Conservation (phyloP, 345 rosid genomes). For the Eucalyptus coolabah region DNA sequence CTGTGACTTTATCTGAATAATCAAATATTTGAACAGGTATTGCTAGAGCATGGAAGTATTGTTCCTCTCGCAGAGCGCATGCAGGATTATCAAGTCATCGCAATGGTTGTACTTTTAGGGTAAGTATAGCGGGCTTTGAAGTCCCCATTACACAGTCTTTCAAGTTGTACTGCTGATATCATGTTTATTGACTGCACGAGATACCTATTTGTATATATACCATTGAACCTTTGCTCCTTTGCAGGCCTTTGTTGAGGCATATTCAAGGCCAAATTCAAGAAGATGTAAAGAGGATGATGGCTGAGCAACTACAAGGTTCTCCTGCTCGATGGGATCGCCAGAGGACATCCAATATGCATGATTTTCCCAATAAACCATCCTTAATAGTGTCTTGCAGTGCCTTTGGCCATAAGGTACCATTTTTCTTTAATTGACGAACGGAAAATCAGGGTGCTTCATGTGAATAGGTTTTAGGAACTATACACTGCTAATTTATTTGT, state of each 20-base stretch:
- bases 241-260: constrained; percentile 57
- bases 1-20: neutral
- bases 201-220: neutral
- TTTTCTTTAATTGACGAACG: neutral
- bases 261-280: constrained; percentile 64
- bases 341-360: constrained; percentile 1
- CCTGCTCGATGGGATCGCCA: constrained; percentile 10
- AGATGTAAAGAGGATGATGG: constrained; percentile 70
- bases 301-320: constrained; percentile 46
- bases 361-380: constrained; percentile 26
- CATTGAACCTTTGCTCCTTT: neutral
- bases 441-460: neutral
- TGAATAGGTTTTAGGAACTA: neutral
- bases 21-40: constrained; percentile 24
- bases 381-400: constrained; percentile 74
- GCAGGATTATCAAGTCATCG: constrained; percentile 70
- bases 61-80: constrained; percentile 40
- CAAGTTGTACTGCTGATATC: neutral
- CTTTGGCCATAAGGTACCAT: constrained; percentile 70
- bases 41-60: constrained; percentile 50
- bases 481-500: neutral
- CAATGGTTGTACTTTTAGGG: constrained; percentile 84
- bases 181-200: neutral
- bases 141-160: neutral
- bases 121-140: neutral